Evolutionary conservation across 305 asterid genomes (phyloP).

Genomic region (Salvia sclarea): DNA sequence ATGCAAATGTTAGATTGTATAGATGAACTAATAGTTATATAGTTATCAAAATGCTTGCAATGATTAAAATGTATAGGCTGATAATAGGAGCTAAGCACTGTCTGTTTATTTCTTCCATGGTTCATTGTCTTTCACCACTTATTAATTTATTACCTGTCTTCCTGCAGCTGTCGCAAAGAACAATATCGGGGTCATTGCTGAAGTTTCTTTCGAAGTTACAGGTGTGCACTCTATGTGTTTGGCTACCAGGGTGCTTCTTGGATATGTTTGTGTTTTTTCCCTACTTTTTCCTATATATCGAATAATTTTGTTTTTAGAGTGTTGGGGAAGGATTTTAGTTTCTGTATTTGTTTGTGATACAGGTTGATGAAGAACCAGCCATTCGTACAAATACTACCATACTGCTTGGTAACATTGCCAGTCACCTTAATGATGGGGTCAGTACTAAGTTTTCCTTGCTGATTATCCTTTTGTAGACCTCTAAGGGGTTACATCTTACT

Average conservation of each 20-base stretch:
- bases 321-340: background rate
- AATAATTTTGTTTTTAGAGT: constrained; percentile 19
- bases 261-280: constrained; percentile 24
- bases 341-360: constrained; percentile 33
- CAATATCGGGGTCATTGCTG: constrained; percentile 81
- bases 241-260: constrained; percentile 22
- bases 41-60: constrained; percentile 19
- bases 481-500: constrained; percentile 28
- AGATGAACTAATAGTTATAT: constrained; percentile 22
- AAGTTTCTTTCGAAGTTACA: constrained; percentile 97
- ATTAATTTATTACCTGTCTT: constrained; percentile 29
- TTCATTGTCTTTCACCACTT: constrained; percentile 20
- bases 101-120: constrained; percentile 18
- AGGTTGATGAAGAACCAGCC: constrained; percentile 99
- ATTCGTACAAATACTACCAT: constrained; percentile 98
- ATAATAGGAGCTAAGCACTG: constrained; percentile 27
- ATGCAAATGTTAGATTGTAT: constrained; percentile 17
- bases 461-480: constrained; percentile 28
- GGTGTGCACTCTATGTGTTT: constrained; percentile 47
- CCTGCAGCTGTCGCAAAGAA: constrained; percentile 94
- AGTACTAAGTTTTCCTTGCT: constrained; percentile 37
- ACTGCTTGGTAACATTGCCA: constrained; percentile 95
- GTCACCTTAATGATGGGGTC: constrained; percentile 97
- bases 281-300: constrained; percentile 18
- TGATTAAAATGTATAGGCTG: constrained; percentile 27